Evolutionary conservation across 2,329 filamentous ascomycete species (phyloP), one percentile per base, ranked within the genome.

Genomic region (Hymenoscyphus salicellus): DNA sequence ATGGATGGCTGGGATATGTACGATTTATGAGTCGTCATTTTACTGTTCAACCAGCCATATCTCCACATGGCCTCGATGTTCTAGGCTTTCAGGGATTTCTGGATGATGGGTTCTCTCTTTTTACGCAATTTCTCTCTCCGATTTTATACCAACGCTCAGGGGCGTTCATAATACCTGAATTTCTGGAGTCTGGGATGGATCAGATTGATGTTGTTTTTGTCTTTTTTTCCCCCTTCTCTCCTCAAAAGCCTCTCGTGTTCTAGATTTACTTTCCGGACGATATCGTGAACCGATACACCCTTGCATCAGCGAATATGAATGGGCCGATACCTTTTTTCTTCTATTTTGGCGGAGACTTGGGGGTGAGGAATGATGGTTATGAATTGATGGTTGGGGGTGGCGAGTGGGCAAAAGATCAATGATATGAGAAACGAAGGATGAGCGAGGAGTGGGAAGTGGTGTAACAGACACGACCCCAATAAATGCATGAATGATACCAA

Each of bases 1-100:
- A 76, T 84, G 65, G 86, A 89, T 77, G 86, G 86, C 66, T 90
- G 87, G 87, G 84, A 84, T 71, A 81, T 87, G 72, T 89, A 90
- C 73, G 86, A 84, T 72, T 77, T 89, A 64, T 88, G 72, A 58
- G 38, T 17, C 36, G 36, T 38, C 36, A 17, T 38, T 36, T 38
- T 38, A 38, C 36, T 38, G 14, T 59, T 60, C 62, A 55, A 55
- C n/a, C 52, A 43, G 28, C 28, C 58, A 56, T 33, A 32, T 49
- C 20, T 62, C 52, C 23, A 55, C 23, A 55, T 38, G 26, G 55
- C 26, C 38, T 41, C 49, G 14, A 38, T 55, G 60, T 46, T 32
- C 41, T 33, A 58, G 63, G 66, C 55, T 59, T 55, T 46, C 63
- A 33, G 10, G 20, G 38, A 61, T 32, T 62, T 70, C 71, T 72